phyloP scores from a whole-genome alignment of 805 yeast genomes.

The Candida ascalaphidarum region DNA sequence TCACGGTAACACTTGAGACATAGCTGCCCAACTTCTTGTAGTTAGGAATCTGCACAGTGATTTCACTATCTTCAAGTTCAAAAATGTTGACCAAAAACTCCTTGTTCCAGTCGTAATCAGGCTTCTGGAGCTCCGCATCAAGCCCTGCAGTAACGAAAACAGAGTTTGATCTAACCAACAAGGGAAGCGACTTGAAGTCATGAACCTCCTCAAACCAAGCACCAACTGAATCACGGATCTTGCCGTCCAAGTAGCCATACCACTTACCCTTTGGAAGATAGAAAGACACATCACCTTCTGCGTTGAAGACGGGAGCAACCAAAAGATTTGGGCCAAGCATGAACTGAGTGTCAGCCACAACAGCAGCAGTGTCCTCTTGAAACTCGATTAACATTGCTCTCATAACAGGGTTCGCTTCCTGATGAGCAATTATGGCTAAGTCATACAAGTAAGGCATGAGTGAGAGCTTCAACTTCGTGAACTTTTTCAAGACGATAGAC shows the following conservation, averaged over 20 bases:
- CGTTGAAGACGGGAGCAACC: slow-evolving; percentile 26
- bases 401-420: slow-evolving; percentile 20
- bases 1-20: slow-evolving; percentile 10
- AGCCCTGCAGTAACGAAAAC: slow-evolving; percentile 15
- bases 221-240: slow-evolving; percentile 14
- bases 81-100: slow-evolving; percentile 19
- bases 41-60: slow-evolving; percentile 16
- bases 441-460: slow-evolving; percentile 25
- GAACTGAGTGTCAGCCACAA: slow-evolving; percentile 21
- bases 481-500: slow-evolving; percentile 17
- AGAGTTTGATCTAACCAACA: slow-evolving; percentile 18
- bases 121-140: slow-evolving; percentile 4
- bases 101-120: slow-evolving; percentile 18
- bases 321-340: slow-evolving; percentile 23
- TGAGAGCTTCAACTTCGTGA: slow-evolving; percentile 21
- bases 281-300: slow-evolving; percentile 19
- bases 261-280: slow-evolving; percentile 25
- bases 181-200: slow-evolving; percentile 20
- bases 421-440: slow-evolving; percentile 19
- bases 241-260: slow-evolving; percentile 28
- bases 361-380: slow-evolving; percentile 17
- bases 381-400: slow-evolving; percentile 23
- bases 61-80: slow-evolving; percentile 6
- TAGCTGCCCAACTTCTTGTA: slow-evolving; percentile 13
- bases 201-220: slow-evolving; percentile 18